Conservation (phyloP, 495 filamentous ascomycete species). For the Podospora appendiculata region DNA sequence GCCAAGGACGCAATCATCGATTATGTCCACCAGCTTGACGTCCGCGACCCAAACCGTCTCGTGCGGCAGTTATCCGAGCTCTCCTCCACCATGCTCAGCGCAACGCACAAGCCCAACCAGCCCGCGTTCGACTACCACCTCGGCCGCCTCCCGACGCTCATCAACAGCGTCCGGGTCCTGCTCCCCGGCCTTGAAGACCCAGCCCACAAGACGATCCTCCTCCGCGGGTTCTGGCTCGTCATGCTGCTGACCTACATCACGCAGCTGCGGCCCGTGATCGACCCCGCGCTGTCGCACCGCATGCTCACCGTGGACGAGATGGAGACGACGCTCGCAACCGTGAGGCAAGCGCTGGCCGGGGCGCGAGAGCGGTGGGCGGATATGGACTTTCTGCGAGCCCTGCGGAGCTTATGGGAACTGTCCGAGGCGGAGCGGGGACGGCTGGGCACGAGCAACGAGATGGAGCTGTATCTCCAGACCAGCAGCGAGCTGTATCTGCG, state of each 20-base stretch:
- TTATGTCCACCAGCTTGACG: slow-evolving; percentile 19
- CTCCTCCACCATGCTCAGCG: slow-evolving; percentile 15
- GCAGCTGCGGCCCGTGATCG: slow-evolving; percentile 21
- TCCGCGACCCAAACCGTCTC: slow-evolving; percentile 2
- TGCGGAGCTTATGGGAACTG: slow-evolving; percentile 22
- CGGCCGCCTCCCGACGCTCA: slow-evolving; percentile 12
- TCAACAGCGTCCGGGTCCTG: slow-evolving; percentile 16
- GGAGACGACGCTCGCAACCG: slow-evolving; percentile 6
- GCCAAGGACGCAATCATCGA: slow-evolving; percentile 14
- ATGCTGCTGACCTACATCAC: slow-evolving; percentile 21
- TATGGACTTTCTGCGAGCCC: slow-evolving; percentile 10
- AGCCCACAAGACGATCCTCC: slow-evolving; percentile 7
- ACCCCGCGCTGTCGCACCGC: slow-evolving; percentile 4
- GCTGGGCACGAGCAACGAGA: neutral
- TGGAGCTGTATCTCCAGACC: neutral
- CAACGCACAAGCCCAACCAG: slow-evolving; percentile 15
- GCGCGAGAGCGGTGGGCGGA: slow-evolving; percentile 1
- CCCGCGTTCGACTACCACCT: slow-evolving; percentile 24
- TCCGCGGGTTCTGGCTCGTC: slow-evolving; percentile 22
- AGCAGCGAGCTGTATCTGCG: slow-evolving; percentile 9
- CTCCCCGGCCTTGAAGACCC: slow-evolving; percentile 8
- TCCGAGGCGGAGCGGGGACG: neutral
- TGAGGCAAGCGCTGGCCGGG: slow-evolving; percentile 3
- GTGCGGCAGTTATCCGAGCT: slow-evolving; percentile 16
- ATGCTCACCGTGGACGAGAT: neutral